Percentiles rank a stretch among this genome's conserved stretches.
Conservation (phyloP, 2,329 filamentous ascomycete genomes). For the Drechslerella dactyloides region DNA sequence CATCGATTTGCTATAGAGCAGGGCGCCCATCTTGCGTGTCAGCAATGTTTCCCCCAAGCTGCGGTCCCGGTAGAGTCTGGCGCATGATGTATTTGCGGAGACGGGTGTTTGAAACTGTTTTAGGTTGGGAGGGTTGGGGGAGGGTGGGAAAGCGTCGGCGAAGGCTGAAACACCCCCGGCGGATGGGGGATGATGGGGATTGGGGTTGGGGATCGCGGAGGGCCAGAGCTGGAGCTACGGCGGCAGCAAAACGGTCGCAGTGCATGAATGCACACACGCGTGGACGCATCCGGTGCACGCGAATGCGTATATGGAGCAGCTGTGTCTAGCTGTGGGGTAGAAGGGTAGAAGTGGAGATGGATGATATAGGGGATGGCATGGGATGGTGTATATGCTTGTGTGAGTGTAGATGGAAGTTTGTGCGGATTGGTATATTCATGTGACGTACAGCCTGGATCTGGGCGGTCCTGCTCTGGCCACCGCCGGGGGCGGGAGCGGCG, state of each 20-base stretch:
- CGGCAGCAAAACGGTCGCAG: neutral
- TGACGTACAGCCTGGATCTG: conserved; percentile 83
- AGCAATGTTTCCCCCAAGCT: conserved; percentile 2
- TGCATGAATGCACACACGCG: neutral
- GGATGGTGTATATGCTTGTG: too few species aligned
- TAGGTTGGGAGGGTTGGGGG: neutral
- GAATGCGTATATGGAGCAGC: too few species aligned
- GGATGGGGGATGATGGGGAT: too few species aligned
- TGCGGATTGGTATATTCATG: conserved; percentile 20
- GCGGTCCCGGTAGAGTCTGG: neutral
- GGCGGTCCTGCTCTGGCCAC: conserved; percentile 70
- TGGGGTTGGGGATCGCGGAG: neutral
- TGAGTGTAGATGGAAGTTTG: too few species aligned
- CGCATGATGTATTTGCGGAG: too few species aligned
- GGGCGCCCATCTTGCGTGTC: conserved; percentile 19
- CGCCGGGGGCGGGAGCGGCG: conserved; percentile 66
- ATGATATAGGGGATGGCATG: too few species aligned
- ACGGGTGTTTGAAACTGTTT: neutral
- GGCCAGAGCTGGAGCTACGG: neutral
- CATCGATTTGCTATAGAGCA: conserved; percentile 90
- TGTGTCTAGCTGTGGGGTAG: too few species aligned
- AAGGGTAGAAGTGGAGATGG: too few species aligned
- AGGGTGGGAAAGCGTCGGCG: too few species aligned
- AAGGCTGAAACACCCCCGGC: too few species aligned
- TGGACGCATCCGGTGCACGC: neutral